These are phyloP conservation scores for Pulveroboletus sp. DNA, from an alignment of 768 basidiomycete species.

Conservation along the genomic window DNA sequence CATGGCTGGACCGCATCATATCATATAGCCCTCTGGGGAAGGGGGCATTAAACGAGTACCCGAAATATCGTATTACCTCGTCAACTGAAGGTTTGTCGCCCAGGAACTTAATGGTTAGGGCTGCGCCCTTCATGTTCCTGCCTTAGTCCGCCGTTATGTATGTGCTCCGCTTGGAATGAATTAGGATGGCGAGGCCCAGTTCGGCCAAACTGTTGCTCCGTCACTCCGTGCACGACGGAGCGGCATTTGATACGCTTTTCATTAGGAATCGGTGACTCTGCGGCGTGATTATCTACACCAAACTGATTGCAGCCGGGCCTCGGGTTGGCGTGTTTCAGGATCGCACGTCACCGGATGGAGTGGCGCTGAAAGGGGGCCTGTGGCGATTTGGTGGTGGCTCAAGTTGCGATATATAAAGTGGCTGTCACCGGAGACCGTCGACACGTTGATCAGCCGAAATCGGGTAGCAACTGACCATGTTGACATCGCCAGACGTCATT, in stretches of 20 bases:
- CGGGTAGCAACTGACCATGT: constrained; percentile 2
- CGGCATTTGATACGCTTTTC: constrained; percentile 13
- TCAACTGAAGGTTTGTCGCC: constrained; percentile 12
- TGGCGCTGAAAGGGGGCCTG: constrained; percentile 14
- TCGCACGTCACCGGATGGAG: constrained; percentile 15
- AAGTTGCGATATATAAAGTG: constrained; percentile 3
- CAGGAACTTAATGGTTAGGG: constrained; percentile 7
- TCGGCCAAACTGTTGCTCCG: constrained; percentile 12
- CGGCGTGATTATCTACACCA: constrained; percentile 18
- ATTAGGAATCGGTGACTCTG: constrained; percentile 19
- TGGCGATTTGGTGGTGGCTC: constrained; percentile 2
- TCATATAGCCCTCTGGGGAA: constrained; percentile 22
- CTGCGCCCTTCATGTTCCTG: constrained; percentile 9
- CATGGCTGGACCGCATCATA: constrained; percentile 19
- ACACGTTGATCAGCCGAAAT: constrained; percentile 8
- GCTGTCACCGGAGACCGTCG: constrained; percentile 3
- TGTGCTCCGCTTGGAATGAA: constrained; percentile 2
- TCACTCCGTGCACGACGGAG: constrained; percentile 19
- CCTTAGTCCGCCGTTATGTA: neutral
- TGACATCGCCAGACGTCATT: neutral
- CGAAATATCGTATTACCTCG: constrained; percentile 4
- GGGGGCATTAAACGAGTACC: constrained; percentile 19
- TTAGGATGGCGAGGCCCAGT: neutral
- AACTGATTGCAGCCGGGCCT: constrained; percentile 1
- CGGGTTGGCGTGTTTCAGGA: constrained; percentile 15